Percentiles rank a stretch among this genome's conserved stretches.
These are phyloP conservation scores for Phytopythium montanum DNA, from an alignment of 352 stramenopile species.

Conservation along the genomic window DNA sequence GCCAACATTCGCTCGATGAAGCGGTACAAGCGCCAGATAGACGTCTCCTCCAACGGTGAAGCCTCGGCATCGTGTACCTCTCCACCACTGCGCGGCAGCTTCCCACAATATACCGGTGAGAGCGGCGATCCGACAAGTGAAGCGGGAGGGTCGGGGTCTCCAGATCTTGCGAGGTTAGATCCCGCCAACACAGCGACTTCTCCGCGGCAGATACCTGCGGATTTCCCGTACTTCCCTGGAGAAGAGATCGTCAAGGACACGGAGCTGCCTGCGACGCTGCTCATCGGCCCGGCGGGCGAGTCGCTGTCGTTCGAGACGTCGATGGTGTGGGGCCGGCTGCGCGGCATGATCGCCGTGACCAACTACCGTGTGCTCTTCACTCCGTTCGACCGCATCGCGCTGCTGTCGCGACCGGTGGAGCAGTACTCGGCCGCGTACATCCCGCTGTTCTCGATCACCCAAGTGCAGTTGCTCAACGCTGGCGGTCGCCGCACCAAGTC, in stretches of 20 bases:
- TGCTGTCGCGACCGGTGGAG: constrained; percentile 30
- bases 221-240: constrained; percentile 30
- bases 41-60: neutral
- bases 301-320: constrained; percentile 39
- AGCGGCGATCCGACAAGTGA: neutral
- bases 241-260: constrained; percentile 38
- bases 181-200: neutral
- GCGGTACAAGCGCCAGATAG: neutral
- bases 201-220: constrained; percentile 13
- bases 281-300: constrained; percentile 61
- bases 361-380: constrained; percentile 81
- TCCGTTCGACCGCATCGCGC: constrained; percentile 44
- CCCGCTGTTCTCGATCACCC: constrained; percentile 69
- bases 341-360: constrained; percentile 57
- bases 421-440: constrained; percentile 59
- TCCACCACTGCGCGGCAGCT: neutral
- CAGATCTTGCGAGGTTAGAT: neutral
- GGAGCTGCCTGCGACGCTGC: constrained; percentile 47
- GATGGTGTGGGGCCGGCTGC: constrained; percentile 60
- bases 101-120: neutral
- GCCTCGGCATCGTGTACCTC: neutral
- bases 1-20: constrained; percentile 20
- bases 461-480: constrained; percentile 54
- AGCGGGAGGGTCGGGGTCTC: neutral
- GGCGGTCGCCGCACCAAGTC: constrained; percentile 51